Base-by-base conservation (phyloP, 257 asterid species). In the Osmanthus fragrans region DNA sequence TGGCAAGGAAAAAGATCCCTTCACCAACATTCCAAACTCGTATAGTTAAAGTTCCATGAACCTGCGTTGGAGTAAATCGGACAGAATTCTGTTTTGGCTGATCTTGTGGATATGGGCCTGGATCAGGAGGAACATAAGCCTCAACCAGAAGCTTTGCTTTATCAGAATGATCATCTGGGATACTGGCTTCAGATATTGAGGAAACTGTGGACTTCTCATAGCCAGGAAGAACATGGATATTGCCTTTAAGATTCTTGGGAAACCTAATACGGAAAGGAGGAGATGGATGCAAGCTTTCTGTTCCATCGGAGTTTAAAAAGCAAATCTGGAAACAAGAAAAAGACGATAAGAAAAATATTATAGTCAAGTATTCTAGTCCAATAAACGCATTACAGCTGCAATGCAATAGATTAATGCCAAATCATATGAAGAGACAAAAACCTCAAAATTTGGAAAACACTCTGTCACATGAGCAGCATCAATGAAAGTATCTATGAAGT, bases 91-190 rank as follows among this genome's bases (percentile, higher is more conserved):
- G 91, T 82, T 93, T 96, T 36, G 99, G 99, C 80, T 96, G 97
- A 85, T 96, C 98, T 80, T 92, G 98, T 70, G 98, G 99, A 83
- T 93, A 96, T 67, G 99, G 99, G 86, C 98, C 99, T 78, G 98
- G 98, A 81, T 96, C 96, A 67, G 96, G 92, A 85, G 98, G 94
- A 73, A 89, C 71, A 81, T 92, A 96, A 71, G 94, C 85, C 89
- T 93, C 97, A 72, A 96, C 98, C 36, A 84, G 70, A 85, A 96
- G 97, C 85, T 88, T 84, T 78, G 83, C 87, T 80, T 84, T 90
- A 72, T 87, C 92, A 34, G 89, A 85, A 77, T 74, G 77, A 79
- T 30, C 84, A 82, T 76, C 86, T 58, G 80, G 86, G 79, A 77
- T 47, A 73, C 74, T 77, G 34, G 77, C 82, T 49, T 80, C 77